Conservation (phyloP, 768 basidiomycete species). For the Xerocomus potaroensis region DNA sequence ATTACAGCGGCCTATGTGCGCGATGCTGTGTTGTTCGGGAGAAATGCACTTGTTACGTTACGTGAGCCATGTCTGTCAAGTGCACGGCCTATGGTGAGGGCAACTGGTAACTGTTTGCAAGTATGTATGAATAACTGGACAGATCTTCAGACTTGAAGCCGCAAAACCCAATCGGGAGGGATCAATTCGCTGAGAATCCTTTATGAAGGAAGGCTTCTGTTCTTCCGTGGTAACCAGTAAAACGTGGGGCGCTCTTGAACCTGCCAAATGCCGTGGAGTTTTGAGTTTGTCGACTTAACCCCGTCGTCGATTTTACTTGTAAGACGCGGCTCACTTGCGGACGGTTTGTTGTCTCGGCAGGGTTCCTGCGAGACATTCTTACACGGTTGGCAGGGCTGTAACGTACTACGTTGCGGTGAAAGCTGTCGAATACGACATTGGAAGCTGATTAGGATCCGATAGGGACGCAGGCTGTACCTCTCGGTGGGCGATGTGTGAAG, state of each 20-base stretch:
- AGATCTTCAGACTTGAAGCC: slow-evolving; percentile 4
- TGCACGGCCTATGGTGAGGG: no score
- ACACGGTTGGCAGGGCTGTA: not conserved
- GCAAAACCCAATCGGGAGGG: slow-evolving; percentile 9
- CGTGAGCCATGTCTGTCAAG: no score
- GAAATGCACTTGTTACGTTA: slow-evolving; percentile 11
- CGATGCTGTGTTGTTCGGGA: slow-evolving; percentile 4
- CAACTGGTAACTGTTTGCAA: slow-evolving; percentile 14
- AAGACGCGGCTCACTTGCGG: not conserved
- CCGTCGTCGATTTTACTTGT: slow-evolving; percentile 7
- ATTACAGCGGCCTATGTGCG: not conserved
- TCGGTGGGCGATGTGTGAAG: slow-evolving; percentile 29
- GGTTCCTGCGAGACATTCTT: not conserved
- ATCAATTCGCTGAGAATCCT: slow-evolving; percentile 18
- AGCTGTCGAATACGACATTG: slow-evolving; percentile 7
- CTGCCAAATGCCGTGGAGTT: slow-evolving; percentile 23
- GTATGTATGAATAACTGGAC: no score
- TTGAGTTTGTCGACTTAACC: slow-evolving; percentile 18
- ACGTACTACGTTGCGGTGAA: no score
- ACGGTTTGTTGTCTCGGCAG: not conserved
- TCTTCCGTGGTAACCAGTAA: slow-evolving; percentile 30
- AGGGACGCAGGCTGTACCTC: slow-evolving; percentile 28
- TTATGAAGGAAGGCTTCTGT: slow-evolving; percentile 29
- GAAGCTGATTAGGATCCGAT: slow-evolving; percentile 28
- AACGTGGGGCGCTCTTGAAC: slow-evolving; percentile 21